phyloP scores from a whole-genome alignment of 495 filamentous ascomycete genomes.

The Talaromyces liani region DNA sequence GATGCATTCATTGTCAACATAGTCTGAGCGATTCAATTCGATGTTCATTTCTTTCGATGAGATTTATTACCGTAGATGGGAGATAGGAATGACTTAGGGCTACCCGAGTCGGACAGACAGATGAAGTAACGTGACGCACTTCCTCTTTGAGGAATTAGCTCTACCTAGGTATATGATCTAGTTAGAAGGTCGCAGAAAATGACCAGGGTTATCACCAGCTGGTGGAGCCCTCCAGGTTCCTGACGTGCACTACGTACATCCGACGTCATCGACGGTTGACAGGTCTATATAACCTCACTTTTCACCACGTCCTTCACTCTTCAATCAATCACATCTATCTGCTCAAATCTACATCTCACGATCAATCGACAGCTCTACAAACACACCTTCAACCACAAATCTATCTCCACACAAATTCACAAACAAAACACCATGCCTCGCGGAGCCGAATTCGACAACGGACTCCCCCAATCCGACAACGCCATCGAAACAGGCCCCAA shows the following conservation, averaged over 20 bases:
- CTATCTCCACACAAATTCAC: constrained; percentile 3
- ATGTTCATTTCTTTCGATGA: background rate
- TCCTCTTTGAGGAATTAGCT: background rate
- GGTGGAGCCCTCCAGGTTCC: background rate
- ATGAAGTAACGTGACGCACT: background rate
- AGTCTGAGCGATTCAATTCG: background rate
- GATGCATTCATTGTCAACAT: constrained; percentile 3
- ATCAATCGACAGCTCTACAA: background rate
- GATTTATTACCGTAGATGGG: background rate
- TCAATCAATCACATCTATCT: background rate
- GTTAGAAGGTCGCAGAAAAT: background rate
- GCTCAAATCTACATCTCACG: background rate
- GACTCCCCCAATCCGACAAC: constrained; percentile 42
- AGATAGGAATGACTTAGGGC: background rate
- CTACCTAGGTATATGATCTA: background rate
- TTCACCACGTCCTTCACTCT: background rate
- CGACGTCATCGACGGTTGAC: constrained; percentile 5
- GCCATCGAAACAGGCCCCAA: constrained; percentile 37
- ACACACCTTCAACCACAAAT: background rate
- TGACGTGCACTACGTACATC: constrained; percentile 1
- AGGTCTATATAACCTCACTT: background rate
- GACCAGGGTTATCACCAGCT: background rate
- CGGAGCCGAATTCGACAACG: constrained; percentile 44
- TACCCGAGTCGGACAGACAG: background rate
- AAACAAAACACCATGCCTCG: constrained; percentile 32